Evolutionary conservation across 2,329 filamentous ascomycete species (phyloP), one percentile per base, ranked within the genome.

Genomic region (Aspergillus sp.): DNA sequence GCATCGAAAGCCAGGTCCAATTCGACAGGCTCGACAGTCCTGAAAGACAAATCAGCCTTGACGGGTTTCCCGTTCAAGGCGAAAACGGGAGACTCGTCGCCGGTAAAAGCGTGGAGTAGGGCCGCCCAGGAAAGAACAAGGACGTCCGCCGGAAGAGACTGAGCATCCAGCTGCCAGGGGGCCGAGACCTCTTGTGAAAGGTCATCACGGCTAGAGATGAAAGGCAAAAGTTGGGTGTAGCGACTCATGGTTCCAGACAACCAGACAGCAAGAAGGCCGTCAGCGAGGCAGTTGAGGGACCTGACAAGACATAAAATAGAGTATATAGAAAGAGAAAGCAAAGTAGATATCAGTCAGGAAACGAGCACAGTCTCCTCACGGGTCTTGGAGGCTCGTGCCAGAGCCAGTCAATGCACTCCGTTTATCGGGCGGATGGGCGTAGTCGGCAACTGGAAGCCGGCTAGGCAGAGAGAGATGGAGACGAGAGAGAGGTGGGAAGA

Each of bases 61-160:
- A 58, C 45, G 15, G 52, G 44, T 8, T 32, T 29, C 13, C 44
- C 44, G 28, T 58, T 46, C 20, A 56, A 30, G 11, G 35, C 25
- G 35, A 61, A 58, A 12, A 53, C 45, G n/a, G 53, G 55, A 16
- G 28, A 37, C 30, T 57, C 48, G 22, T 57, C 49, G 19, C 45
- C 47, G n/a, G 55, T 59, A 30, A 54, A 51, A 19, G 43, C 40
- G 26, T 42, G 40, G 29, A 60, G 40, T 12, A 57, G 40, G 3
- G 36, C 15, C 16, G 53, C 55, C 55, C 57, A 61, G 24, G 48
- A 45, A 30, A 48, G 27, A 6, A 41, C 44, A 11, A 48, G 24
- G 4, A 47, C 22, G 22, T 52, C 35, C 7, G 39, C 16, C 11
- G 48, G 37, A 28, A 49, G 37, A 26, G 27, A 31, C 15, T 24